Evolutionary conservation across 1,284 basidiomycete genomes (phyloP).

Genomic region (Ustanciosporium gigantosporum): DNA sequence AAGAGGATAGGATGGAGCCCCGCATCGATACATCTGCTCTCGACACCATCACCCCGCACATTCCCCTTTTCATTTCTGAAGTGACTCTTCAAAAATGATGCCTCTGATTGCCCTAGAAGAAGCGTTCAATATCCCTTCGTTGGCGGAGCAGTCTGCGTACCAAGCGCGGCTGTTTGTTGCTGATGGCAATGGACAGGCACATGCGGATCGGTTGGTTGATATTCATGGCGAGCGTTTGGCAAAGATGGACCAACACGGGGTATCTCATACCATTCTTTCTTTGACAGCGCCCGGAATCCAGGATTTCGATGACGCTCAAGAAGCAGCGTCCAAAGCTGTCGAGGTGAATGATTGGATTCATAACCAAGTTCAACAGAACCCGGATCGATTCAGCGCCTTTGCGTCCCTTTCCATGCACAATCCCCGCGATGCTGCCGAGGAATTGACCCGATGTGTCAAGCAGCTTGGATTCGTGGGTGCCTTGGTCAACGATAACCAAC

Average conservation of each 20-base stretch:
- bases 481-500: conserved; percentile 39
- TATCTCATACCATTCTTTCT: conserved; percentile 50
- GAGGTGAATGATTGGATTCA: conserved; percentile 53
- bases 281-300: conserved; percentile 54
- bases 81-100: conserved; percentile 8
- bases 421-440: conserved; percentile 54
- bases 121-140: conserved; percentile 38
- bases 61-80: too few relatives aligned
- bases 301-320: conserved; percentile 49
- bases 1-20: too few relatives aligned
- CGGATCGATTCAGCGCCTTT: conserved; percentile 58
- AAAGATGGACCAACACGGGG: conserved; percentile 53
- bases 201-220: conserved; percentile 39
- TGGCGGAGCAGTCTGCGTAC: conserved; percentile 39
- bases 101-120: conserved; percentile 39
- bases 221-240: conserved; percentile 47
- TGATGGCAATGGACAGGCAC: conserved; percentile 34
- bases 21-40: too few relatives aligned
- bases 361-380: conserved; percentile 49
- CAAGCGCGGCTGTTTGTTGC: conserved; percentile 38
- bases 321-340: conserved; percentile 38
- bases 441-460: conserved; percentile 57
- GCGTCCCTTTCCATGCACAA: conserved; percentile 61
- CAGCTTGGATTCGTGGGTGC: conserved; percentile 42
- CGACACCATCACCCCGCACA: too few relatives aligned